Percentiles rank a stretch among this genome's conserved stretches.
These are phyloP conservation scores for Neurospora terricola DNA, from an alignment of 495 filamentous ascomycete genomes.

Conservation along the genomic window DNA sequence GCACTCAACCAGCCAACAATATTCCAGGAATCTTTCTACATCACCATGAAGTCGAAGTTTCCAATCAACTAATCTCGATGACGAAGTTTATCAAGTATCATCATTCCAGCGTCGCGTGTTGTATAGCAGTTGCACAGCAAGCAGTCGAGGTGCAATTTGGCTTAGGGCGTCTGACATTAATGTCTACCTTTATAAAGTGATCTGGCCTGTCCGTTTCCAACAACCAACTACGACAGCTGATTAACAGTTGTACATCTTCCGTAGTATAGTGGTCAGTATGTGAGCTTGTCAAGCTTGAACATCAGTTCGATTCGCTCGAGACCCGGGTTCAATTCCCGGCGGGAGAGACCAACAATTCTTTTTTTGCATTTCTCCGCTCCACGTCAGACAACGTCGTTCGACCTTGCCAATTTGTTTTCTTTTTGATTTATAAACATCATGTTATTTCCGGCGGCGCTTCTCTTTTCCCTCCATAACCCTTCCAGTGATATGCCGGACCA, in stretches of 20 bases:
- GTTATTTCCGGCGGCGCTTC: no score
- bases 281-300: neutral
- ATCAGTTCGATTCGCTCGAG: neutral
- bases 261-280: neutral
- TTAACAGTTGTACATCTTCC: neutral
- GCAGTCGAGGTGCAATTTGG: neutral
- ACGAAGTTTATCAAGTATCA: neutral
- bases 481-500: neutral
- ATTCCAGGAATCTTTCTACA: neutral
- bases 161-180: neutral
- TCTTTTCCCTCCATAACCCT: no score
- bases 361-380: neutral
- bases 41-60: no score
- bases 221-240: neutral
- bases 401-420: no score
- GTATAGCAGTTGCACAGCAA: neutral
- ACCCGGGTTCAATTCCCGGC: neutral
- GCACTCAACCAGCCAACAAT: neutral
- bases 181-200: neutral
- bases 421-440: no score
- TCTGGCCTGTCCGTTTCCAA: neutral
- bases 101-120: neutral
- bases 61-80: no score
- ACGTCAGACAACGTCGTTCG: no score
- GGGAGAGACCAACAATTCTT: neutral